phyloP scores from a whole-genome alignment of 805 yeast genomes.

The Lachancea kluyveri region DNA sequence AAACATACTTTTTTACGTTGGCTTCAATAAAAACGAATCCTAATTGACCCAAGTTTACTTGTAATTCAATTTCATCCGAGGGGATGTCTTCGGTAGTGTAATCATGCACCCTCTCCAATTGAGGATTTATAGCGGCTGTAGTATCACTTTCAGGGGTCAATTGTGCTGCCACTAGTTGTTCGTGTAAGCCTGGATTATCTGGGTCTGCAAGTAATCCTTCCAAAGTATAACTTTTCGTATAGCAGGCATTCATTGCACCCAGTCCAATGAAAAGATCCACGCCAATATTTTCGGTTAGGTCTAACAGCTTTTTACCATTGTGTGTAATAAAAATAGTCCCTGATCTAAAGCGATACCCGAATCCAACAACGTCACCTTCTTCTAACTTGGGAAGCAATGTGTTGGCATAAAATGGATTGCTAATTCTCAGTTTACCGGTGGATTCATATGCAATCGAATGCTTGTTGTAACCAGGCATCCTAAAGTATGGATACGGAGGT shows the following conservation, averaged over 20 bases:
- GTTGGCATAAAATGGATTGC: conserved; percentile 48
- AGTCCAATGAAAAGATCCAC: conserved; percentile 35
- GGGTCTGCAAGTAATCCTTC: conserved; percentile 32
- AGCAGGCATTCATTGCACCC: conserved; percentile 35
- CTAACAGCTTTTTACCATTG: conserved; percentile 83
- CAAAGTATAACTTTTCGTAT: conserved; percentile 31
- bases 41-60: conserved; percentile 68
- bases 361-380: conserved; percentile 90
- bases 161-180: conserved; percentile 17
- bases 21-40: conserved; percentile 81
- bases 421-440: conserved; percentile 62
- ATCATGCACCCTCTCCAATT: conserved; percentile 20
- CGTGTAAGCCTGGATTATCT: conserved; percentile 27
- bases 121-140: conserved; percentile 9
- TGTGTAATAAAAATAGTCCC: conserved; percentile 90
- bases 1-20: conserved; percentile 81
- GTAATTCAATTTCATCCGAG: conserved; percentile 36
- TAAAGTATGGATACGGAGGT: conserved; percentile 67
- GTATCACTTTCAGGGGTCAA: conserved; percentile 18
- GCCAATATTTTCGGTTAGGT: conserved; percentile 67
- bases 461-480: conserved; percentile 67
- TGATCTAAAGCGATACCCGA: conserved; percentile 75
- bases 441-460: conserved; percentile 71
- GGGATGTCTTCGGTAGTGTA: conserved; percentile 14
- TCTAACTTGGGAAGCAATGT: conserved; percentile 39